These are phyloP conservation scores for Trichosporon inkin DNA, from an alignment of 1,284 basidiomycete species.

Conservation along the genomic window DNA sequence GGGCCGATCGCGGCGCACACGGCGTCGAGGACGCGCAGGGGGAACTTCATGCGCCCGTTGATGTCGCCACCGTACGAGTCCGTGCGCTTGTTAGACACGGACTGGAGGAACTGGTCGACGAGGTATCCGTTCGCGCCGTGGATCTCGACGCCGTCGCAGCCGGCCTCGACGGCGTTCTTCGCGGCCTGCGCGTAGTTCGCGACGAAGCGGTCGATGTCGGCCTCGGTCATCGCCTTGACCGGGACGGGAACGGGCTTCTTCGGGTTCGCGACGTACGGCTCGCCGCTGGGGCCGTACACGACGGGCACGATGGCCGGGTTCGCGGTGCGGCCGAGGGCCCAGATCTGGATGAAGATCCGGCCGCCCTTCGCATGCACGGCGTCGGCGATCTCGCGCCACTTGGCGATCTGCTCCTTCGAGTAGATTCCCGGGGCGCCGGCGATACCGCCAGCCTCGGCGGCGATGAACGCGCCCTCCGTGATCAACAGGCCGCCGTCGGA, in stretches of 20 bases:
- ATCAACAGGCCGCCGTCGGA: slow-evolving; percentile 44
- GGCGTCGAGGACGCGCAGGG: slow-evolving; percentile 56
- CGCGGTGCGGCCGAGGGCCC: slow-evolving; percentile 49
- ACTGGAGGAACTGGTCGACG: slow-evolving; percentile 59
- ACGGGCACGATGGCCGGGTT: slow-evolving; percentile 12
- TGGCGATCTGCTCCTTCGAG: slow-evolving; percentile 32
- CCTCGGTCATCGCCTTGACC: slow-evolving; percentile 26
- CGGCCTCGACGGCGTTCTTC: slow-evolving; percentile 57
- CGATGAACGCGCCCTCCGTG: slow-evolving; percentile 39
- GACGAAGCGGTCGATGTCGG: slow-evolving; percentile 51
- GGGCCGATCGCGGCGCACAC: slow-evolving; percentile 56
- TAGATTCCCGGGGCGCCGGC: slow-evolving; percentile 32
- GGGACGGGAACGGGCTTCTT: slow-evolving; percentile 58
- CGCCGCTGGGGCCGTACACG: slow-evolving; percentile 33
- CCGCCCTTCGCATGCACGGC: slow-evolving; percentile 55
- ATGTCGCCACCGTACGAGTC: slow-evolving; percentile 61
- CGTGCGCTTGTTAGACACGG: slow-evolving; percentile 55
- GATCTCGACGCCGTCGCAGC: slow-evolving; percentile 64
- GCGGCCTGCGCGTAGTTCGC: slow-evolving; percentile 55
- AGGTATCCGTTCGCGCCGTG: slow-evolving; percentile 44
- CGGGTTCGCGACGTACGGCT: slow-evolving; percentile 50
- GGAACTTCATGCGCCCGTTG: slow-evolving; percentile 58
- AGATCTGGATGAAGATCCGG: slow-evolving; percentile 55
- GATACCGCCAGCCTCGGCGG: slow-evolving; percentile 28
- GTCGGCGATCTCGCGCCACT: slow-evolving; percentile 49